phyloP scores from a whole-genome alignment of 768 basidiomycete species.

The Dendrothele bispora region DNA sequence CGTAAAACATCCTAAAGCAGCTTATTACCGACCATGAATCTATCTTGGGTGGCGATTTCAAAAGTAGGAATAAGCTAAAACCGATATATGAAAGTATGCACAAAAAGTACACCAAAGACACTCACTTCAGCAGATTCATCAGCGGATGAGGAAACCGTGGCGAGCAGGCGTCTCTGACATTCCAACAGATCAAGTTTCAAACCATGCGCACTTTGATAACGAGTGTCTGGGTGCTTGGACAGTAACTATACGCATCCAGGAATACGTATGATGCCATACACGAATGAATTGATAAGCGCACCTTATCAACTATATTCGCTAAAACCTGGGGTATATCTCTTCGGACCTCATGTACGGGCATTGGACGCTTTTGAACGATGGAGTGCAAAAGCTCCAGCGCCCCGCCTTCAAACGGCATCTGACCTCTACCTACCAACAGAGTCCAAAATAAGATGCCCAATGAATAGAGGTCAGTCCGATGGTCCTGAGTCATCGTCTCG shows the following conservation, averaged over 20 bases:
- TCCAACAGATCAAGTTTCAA: constrained; percentile 66
- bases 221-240: constrained; percentile 63
- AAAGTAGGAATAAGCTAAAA: constrained; percentile 66
- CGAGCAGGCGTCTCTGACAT: constrained; percentile 64
- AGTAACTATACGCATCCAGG: constrained; percentile 60
- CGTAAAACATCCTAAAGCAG: too few relatives aligned
- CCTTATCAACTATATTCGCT: constrained; percentile 70
- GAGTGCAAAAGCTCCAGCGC: constrained; percentile 66
- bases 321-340: constrained; percentile 73
- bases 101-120: constrained; percentile 1
- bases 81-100: constrained; percentile 4
- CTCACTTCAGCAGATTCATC: constrained; percentile 58
- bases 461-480: constrained; percentile 73
- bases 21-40: constrained; percentile 51
- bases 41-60: constrained; percentile 63
- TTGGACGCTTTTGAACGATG: constrained; percentile 70
- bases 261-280: constrained; percentile 1
- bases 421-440: constrained; percentile 66
- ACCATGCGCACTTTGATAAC: constrained; percentile 74
- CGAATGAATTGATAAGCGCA: constrained; percentile 13
- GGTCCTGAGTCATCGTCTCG: constrained; percentile 71
- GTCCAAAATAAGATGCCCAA: constrained; percentile 77
- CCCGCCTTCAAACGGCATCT: constrained; percentile 61
- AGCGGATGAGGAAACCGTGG: constrained; percentile 54
- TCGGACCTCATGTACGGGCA: constrained; percentile 75